These are phyloP conservation scores for Danielia reshetovae DNA, from an alignment of 805 yeast species.

Conservation along the genomic window DNA sequence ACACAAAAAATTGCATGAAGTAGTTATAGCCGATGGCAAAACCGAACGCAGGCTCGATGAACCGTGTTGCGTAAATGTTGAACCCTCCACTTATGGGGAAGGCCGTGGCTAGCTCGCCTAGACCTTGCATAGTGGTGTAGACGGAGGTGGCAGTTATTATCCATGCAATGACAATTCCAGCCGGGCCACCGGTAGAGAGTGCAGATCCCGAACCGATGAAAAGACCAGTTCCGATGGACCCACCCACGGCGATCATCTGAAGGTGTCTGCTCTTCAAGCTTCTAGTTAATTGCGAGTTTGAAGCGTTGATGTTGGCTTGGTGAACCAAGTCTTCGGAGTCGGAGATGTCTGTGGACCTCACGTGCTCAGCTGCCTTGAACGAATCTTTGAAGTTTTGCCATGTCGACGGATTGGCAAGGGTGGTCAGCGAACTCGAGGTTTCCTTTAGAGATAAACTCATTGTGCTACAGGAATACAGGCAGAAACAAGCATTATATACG, in stretches of 20 bases:
- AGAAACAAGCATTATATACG: no score
- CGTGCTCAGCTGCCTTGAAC: conserved; percentile 31
- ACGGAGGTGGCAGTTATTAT: conserved; percentile 33
- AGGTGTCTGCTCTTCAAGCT: conserved; percentile 55
- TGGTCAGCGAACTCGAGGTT: no score
- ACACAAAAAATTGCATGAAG: conserved; percentile 49
- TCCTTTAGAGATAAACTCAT: no score
- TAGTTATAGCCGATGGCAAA: conserved; percentile 74
- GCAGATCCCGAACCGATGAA: conserved; percentile 71
- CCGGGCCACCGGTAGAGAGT: conserved; percentile 69
- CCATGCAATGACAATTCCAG: conserved; percentile 41
- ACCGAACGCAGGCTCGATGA: conserved; percentile 67
- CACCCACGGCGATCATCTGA: conserved; percentile 81
- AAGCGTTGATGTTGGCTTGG: conserved; percentile 24
- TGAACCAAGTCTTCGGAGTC: conserved; percentile 25
- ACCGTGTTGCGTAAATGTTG: conserved; percentile 58
- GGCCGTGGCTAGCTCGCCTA: conserved; percentile 49
- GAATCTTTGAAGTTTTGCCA: conserved; percentile 27
- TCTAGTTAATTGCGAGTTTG: conserved; percentile 18
- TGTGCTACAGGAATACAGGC: no score
- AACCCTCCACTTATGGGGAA: conserved; percentile 47
- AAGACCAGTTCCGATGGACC: conserved; percentile 80
- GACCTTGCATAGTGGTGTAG: conserved; percentile 35
- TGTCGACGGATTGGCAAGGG: conserved; percentile 12
- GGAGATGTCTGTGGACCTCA: conserved; percentile 15